These are phyloP conservation scores for Sphagnum magellanicum DNA, from an alignment of 228 moss, liverwort and hornwort genomes.

Conservation along the genomic window DNA sequence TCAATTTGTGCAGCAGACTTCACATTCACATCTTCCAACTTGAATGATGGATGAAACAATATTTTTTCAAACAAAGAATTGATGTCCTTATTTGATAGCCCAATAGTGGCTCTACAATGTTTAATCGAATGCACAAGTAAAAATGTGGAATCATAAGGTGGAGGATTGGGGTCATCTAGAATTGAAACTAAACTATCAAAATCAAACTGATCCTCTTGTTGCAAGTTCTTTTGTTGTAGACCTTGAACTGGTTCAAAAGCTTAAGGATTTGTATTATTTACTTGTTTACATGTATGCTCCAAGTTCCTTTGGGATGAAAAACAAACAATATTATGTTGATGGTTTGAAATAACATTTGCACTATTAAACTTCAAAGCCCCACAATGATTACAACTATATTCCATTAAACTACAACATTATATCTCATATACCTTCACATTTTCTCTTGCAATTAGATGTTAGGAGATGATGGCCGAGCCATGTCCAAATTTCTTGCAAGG, in stretches of 20 bases:
- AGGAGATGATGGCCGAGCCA: too few relatives aligned
- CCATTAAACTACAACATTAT: neutral
- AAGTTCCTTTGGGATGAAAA: neutral
- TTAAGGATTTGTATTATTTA: too few relatives aligned
- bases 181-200: too few relatives aligned
- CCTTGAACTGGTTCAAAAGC: too few relatives aligned
- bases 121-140: neutral
- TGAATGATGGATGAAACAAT: neutral
- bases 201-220: too few relatives aligned
- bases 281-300: too few relatives aligned
- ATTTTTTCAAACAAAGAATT: too few relatives aligned
- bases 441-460: too few relatives aligned
- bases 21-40: neutral
- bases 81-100: slow-evolving; percentile 1
- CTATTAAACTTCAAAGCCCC: neutral
- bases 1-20: neutral
- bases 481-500: too few relatives aligned
- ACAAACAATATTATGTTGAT: neutral
- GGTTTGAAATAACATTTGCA: neutral
- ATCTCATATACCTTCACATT: too few relatives aligned
- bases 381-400: neutral
- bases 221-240: too few relatives aligned
- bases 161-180: neutral
- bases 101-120: neutral
- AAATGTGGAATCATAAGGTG: slow-evolving; percentile 1